Evolutionary conservation across 208 protist species (phyloP), one percentile per base, ranked within the genome.

Genomic region (Wallacemonas sp.): DNA sequence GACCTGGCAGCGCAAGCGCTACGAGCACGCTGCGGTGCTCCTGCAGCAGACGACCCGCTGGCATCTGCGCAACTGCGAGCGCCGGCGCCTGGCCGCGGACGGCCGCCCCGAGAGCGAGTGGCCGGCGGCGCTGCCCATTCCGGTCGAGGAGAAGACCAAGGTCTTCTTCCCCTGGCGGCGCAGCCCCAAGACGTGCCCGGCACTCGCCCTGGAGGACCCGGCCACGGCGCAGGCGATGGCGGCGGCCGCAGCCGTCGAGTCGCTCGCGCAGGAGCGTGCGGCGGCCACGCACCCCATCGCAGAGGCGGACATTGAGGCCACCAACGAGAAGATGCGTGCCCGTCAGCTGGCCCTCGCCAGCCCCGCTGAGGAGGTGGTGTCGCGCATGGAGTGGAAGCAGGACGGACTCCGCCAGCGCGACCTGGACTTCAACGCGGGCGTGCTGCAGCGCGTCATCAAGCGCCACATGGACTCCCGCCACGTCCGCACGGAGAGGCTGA

Each of bases 371-470:
- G 78, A 87, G 68, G 77, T 81, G 14, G 57, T 81, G 26, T 83
- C 79, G 10, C 84, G 89, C 29, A 31, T 48, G 20, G 61, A 81
- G 75, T 93, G 87, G 86, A 93, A 93, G 75, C 72, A 71, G 62
- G 82, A 92, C 50, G 79, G 81, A 12, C 28, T 95, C 10, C 76
- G 50, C 29, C 46, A 84, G 36, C 72, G 86, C 46, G 85, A 95
- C 67, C 71, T 95, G 39, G 86, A 95, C 74, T 89, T 91, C 83
- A 92, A 89, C 62, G 90, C 90, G 2, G 82, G 80, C 25, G 76
- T 95, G 11, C 74, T 95, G 66, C 90, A 95, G 81, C 84, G 90
- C n/a, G 62, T 36, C 11, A 67, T 49, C 59, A 82, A 83, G 61
- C 52, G 52, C 0, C 52, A 59, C 32, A 59, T 59, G 52, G 52